These are phyloP conservation scores for Schizosaccharomyces cryophilus DNA, from an alignment of 805 yeast genomes.

Conservation along the genomic window DNA sequence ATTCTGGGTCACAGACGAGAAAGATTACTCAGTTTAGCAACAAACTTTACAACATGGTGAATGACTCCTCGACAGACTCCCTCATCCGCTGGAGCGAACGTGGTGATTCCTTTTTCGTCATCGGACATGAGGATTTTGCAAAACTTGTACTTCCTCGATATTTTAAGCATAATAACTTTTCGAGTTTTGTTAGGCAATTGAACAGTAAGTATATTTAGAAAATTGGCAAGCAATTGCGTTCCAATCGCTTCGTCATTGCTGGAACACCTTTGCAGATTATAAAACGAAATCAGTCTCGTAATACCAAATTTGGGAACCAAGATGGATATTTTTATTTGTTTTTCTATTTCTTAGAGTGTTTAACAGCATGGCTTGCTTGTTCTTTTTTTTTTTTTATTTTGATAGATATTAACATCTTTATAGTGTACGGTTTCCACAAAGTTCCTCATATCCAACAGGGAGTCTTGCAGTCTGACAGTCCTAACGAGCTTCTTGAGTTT, in stretches of 20 bases:
- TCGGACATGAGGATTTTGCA: constrained; percentile 63
- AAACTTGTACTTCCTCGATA: constrained; percentile 65
- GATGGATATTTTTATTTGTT: no score
- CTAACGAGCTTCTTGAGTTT: constrained; percentile 75
- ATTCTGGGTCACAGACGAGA: not conserved
- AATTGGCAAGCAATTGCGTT: no score
- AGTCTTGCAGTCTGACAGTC: constrained; percentile 17
- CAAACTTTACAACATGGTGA: constrained; percentile 1
- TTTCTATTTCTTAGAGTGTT: not conserved
- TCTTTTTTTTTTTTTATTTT: not conserved
- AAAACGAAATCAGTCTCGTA: no score
- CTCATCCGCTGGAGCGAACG: constrained; percentile 1
- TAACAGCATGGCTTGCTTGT: not conserved
- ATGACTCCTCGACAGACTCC: not conserved
- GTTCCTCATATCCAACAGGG: constrained; percentile 74
- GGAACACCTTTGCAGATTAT: no score
- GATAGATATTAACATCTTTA: not conserved
- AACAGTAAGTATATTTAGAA: constrained; percentile 17
- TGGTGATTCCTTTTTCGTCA: constrained; percentile 35
- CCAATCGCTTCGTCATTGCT: no score
- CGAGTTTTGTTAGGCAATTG: constrained; percentile 83
- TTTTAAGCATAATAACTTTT: constrained; percentile 86
- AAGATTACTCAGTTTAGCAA: not conserved
- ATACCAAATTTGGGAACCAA: no score
- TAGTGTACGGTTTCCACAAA: constrained; percentile 94